Percentiles rank a stretch among this genome's conserved stretches.
Evolutionary conservation across 179 eudicot genomes (phyloP).

Genomic region (Kewa caespitosa): DNA sequence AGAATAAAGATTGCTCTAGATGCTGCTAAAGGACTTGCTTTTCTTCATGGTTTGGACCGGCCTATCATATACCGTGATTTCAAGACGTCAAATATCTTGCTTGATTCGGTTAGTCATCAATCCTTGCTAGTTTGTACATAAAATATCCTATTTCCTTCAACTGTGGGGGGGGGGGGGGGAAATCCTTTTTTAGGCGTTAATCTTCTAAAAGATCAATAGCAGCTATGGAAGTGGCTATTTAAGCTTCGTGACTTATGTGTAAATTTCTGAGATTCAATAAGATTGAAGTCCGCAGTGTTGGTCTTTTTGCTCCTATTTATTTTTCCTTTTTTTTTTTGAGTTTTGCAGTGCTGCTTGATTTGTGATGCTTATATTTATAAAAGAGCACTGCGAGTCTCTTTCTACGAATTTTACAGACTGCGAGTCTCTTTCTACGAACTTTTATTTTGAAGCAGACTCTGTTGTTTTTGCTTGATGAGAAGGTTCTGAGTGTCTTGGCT

Average conservation of each 20-base stretch:
- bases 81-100: constrained; percentile 93
- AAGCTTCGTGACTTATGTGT: too few relatives aligned
- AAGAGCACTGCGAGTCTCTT: background rate
- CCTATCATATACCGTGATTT: constrained; percentile 91
- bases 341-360: background rate
- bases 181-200: too few relatives aligned
- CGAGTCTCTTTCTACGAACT: background rate
- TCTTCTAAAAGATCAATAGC: too few relatives aligned
- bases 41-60: constrained; percentile 84
- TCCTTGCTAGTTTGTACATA: background rate
- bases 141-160: too few relatives aligned
- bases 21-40: constrained; percentile 96
- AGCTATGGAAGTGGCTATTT: too few relatives aligned
- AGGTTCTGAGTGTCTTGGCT: background rate
- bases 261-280: too few relatives aligned
- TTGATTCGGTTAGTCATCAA: constrained; percentile 66
- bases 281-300: too few relatives aligned
- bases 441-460: background rate
- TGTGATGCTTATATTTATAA: background rate
- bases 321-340: background rate
- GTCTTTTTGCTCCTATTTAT: too few relatives aligned
- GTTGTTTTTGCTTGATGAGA: background rate
- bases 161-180: too few relatives aligned
- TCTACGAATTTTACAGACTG: background rate
- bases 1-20: constrained; percentile 87